Base-by-base conservation (phyloP, 805 yeast genomes). In the Komagataella pastoris region DNA sequence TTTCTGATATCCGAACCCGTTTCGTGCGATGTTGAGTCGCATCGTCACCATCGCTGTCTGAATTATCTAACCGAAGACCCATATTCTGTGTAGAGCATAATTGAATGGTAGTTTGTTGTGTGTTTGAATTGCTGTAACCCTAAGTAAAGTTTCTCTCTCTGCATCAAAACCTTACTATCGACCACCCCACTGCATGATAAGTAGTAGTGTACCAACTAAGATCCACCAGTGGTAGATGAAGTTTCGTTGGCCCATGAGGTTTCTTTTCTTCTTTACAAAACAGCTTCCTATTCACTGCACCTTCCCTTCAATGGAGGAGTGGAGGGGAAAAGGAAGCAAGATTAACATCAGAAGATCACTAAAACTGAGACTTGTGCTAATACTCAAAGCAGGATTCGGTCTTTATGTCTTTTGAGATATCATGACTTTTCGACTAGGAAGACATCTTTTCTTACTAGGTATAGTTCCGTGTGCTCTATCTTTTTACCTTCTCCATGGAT, bases 291-390 rank as follows among this genome's bases (percentile, higher is more conserved):
- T 69, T 68, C 72, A 69, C 73, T 69, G 73, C 72, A 65, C 68
- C 69, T 60, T 59, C 60, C 62, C 54, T 55, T 54, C 48, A 47
- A 57, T 68, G 66, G 67, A 58, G 61, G 70, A 67, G 56, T 65
- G 72, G 73, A 69, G 73, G 73, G 73, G 73, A 69, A 69, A 68
- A 67, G 73, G 62, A 60, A 59, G 66, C 70, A 59, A 67, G 71
- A 69, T 46, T 30, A 30, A 30, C 40, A 30, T 30, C 40, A 30
- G 40, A 30, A 30, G 40, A 30, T 30, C 40, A 30, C 40, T 30
- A 30, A 30, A 30, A 30, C 40, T 30, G 40, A 30, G 40, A 30
- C 40, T 14, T 45, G 47, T 14, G 47, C 47, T 19, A 12, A 18
- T 14, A 14, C 47, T 19, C 23, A 45, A 18, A 18, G 47, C 23